Conservation (phyloP, 305 asterid species). For the Rubia tinctorum region DNA sequence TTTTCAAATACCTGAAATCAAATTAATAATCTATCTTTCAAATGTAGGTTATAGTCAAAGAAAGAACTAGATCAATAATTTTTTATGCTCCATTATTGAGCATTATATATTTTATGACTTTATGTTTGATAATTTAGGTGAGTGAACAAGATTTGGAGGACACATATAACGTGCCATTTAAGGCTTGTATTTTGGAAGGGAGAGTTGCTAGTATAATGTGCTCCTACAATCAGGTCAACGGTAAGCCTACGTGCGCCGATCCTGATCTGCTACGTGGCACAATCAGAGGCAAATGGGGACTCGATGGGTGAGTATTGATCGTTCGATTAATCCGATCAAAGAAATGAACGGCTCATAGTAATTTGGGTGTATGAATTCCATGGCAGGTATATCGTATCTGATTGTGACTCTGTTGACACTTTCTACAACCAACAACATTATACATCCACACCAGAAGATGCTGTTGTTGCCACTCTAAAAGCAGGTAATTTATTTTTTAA, state of each 20-base stretch:
- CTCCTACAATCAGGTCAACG: slow-evolving; percentile 78
- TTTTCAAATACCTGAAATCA: too few relatives aligned
- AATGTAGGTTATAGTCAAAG: background rate
- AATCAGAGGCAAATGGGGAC: slow-evolving; percentile 64
- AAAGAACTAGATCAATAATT: background rate
- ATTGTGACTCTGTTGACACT: slow-evolving; percentile 27
- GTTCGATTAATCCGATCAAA: background rate
- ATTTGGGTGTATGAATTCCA: background rate
- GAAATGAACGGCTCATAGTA: background rate
- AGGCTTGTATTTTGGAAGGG: slow-evolving; percentile 68
- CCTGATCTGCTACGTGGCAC: slow-evolving; percentile 59
- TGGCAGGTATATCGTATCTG: slow-evolving; percentile 25
- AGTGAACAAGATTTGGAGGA: slow-evolving; percentile 76
- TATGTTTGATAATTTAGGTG: slow-evolving; percentile 33
- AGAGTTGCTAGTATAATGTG: slow-evolving; percentile 82
- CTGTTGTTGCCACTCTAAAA: slow-evolving; percentile 20
- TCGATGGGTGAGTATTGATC: slow-evolving; percentile 43
- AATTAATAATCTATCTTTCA: background rate
- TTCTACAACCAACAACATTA: slow-evolving; percentile 21
- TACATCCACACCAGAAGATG: slow-evolving; percentile 28
- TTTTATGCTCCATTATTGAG: background rate
- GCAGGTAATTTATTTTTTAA: slow-evolving; percentile 18
- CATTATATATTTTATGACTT: background rate
- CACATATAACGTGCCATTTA: slow-evolving; percentile 75
- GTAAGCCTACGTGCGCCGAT: slow-evolving; percentile 84